A percentile compares a stretch with the other conserved stretches of the same genome.
phyloP scores from a whole-genome alignment of 257 asterid genomes.

The Fraxinus pennsylvanica region DNA sequence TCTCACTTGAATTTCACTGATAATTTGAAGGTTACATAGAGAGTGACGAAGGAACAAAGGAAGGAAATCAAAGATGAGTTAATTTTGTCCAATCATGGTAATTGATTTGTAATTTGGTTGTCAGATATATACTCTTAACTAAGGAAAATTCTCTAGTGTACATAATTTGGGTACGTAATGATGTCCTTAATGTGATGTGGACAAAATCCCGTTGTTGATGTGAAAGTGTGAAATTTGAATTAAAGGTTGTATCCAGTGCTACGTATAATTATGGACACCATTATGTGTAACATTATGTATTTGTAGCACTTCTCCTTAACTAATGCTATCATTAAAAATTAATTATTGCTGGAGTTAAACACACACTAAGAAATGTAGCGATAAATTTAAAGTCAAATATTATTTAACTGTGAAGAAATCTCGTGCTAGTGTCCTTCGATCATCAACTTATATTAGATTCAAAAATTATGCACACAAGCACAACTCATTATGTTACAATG shows the following conservation, averaged over 20 bases:
- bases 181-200: too few relatives aligned
- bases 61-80: neutral
- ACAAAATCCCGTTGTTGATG: too few relatives aligned
- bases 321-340: neutral
- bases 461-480: slow-evolving; percentile 6
- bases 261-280: too few relatives aligned
- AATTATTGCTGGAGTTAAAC: neutral
- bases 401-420: slow-evolving; percentile 1
- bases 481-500: slow-evolving; percentile 19
- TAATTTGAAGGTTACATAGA: neutral
- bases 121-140: neutral
- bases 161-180: too few relatives aligned
- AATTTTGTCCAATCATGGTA: neutral
- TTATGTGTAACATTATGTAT: too few relatives aligned
- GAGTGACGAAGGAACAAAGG: neutral
- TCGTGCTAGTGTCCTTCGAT: neutral
- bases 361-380: neutral
- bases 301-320: too few relatives aligned
- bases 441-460: neutral
- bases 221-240: too few relatives aligned
- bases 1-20: neutral
- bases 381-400: neutral
- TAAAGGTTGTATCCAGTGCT: too few relatives aligned
- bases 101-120: neutral
- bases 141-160: too few relatives aligned